Percentiles rank a stretch among this genome's conserved stretches.
Conservation (phyloP, 2,329 filamentous ascomycete species). For the Aspergillus quadrilineatus region DNA sequence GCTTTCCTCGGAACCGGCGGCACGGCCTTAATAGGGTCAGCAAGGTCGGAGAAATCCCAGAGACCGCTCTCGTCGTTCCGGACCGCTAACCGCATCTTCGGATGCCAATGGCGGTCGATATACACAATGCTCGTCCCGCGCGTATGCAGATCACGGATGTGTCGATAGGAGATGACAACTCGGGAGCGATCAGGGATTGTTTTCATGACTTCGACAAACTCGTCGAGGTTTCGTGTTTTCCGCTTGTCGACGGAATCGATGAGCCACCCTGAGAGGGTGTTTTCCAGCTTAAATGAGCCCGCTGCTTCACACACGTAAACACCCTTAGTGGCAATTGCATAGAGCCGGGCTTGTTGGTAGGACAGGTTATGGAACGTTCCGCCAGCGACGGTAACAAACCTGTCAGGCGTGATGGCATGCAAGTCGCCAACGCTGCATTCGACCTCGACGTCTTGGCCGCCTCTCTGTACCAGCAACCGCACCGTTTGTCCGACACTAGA, state of each 20-base stretch:
- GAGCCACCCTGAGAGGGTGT: conserved; percentile 86
- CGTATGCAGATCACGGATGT: conserved; percentile 90
- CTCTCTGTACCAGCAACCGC: conserved; percentile 79
- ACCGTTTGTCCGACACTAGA: conserved; percentile 78
- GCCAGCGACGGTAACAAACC: conserved; percentile 90
- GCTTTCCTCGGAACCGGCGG: conserved; percentile 73
- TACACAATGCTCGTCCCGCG: conserved; percentile 89
- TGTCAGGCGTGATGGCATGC: conserved; percentile 91
- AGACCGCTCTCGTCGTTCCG: conserved; percentile 86
- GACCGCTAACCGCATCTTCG: conserved; percentile 88
- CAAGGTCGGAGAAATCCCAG: conserved; percentile 91
- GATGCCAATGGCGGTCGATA: conserved; percentile 92
- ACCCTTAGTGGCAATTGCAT: conserved; percentile 86
- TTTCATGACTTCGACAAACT: conserved; percentile 90
- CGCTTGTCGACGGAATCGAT: conserved; percentile 90
- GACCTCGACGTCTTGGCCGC: conserved; percentile 81
- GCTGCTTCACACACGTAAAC: conserved; percentile 94
- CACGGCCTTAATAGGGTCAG: conserved; percentile 73
- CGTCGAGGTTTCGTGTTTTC: conserved; percentile 79
- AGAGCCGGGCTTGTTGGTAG: conserved; percentile 95
- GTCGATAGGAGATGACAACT: conserved; percentile 92
- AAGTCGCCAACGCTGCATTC: conserved; percentile 84
- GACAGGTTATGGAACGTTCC: conserved; percentile 95
- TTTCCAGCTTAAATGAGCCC: conserved; percentile 93
- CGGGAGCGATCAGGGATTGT: conserved; percentile 76